phyloP scores from a whole-genome alignment of 805 yeast species.

The Torulaspora microellipsoides region DNA sequence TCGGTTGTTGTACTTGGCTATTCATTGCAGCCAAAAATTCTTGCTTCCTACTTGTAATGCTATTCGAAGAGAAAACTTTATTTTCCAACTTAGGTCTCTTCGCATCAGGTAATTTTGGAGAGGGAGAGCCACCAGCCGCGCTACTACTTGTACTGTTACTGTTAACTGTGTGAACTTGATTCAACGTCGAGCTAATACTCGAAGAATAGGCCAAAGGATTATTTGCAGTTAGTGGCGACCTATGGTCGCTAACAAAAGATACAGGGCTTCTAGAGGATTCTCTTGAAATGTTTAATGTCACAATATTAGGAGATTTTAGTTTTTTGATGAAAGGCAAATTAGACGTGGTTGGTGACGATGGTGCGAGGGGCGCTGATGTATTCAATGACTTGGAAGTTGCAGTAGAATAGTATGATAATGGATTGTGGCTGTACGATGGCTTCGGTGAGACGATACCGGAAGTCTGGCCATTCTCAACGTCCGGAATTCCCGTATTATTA shows the following conservation, averaged over 20 bases:
- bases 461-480: conserved; percentile 11
- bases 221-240: conserved; percentile 22
- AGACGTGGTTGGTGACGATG: conserved; percentile 20
- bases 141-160: conserved; percentile 13
- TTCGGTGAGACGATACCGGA: conserved; percentile 21
- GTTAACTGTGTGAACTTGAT: conserved; percentile 19
- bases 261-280: conserved; percentile 33
- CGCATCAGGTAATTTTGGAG: conserved; percentile 10
- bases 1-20: conserved; percentile 20
- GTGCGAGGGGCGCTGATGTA: conserved; percentile 12
- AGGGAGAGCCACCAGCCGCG: conserved; percentile 16
- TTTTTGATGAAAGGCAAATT: conserved; percentile 29
- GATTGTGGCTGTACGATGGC: conserved; percentile 23
- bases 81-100: conserved; percentile 18
- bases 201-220: conserved; percentile 22
- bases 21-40: conserved; percentile 5
- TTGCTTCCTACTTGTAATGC: conserved; percentile 7
- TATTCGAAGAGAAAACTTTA: conserved; percentile 6
- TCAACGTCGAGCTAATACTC: conserved; percentile 16
- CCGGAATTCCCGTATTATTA: conserved; percentile 3
- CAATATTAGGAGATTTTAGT: conserved; percentile 32
- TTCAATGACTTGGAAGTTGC: conserved; percentile 4
- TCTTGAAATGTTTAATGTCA: conserved; percentile 32
- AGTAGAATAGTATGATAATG: conserved; percentile 20
- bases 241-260: conserved; percentile 22